Percentiles rank a stretch among this genome's conserved stretches.
Conservation (phyloP, 2,329 filamentous ascomycete genomes). For the Ophiostoma quercus region DNA sequence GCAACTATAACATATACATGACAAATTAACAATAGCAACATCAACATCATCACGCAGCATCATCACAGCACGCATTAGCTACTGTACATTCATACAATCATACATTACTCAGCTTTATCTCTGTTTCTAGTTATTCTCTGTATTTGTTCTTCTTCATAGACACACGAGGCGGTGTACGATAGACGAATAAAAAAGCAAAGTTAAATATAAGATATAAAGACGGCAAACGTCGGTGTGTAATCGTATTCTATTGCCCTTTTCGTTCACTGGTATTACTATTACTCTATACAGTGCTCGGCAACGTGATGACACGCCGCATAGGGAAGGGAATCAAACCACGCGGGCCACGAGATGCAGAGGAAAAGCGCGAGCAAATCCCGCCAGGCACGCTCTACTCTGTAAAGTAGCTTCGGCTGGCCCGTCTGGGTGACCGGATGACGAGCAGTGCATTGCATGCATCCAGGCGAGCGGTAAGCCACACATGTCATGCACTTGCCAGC, state of each 20-base stretch:
- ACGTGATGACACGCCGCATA: background rate
- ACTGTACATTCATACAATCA: background rate
- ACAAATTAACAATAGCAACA: background rate
- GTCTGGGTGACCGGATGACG: background rate
- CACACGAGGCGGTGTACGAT: background rate
- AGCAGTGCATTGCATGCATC: background rate
- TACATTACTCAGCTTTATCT: background rate
- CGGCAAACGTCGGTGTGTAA: background rate
- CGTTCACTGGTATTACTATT: background rate
- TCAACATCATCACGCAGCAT: background rate
- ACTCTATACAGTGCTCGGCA: background rate
- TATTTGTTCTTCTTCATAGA: background rate
- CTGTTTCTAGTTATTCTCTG: background rate
- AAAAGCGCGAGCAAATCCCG: no score
- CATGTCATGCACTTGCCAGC: background rate
- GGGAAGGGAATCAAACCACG: constrained; percentile 3
- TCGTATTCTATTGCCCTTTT: background rate
- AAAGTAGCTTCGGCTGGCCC: background rate
- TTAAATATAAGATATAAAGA: background rate
- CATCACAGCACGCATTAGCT: background rate
- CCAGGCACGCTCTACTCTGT: background rate
- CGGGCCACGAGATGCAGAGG: background rate
- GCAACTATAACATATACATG: background rate
- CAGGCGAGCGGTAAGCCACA: background rate
- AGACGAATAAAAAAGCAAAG: background rate